These are phyloP conservation scores for Fusarium annulatum DNA, from an alignment of 2,329 filamentous ascomycete genomes.

Conservation along the genomic window DNA sequence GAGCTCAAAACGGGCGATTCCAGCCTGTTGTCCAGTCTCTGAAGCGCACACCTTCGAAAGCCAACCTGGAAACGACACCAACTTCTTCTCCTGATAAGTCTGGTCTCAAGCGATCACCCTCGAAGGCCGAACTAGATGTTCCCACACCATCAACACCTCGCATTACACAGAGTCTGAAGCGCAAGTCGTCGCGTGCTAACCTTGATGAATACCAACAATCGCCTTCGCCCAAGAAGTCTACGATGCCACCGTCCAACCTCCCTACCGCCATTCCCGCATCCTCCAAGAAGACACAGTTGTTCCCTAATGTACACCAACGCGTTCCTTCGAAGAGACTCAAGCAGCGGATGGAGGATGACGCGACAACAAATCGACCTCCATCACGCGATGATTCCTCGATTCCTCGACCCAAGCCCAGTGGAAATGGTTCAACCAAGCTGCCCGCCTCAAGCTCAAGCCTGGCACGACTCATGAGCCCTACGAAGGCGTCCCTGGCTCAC, in stretches of 20 bases:
- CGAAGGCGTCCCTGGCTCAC: slow-evolving; percentile 73
- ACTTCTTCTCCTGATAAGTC: slow-evolving; percentile 48
- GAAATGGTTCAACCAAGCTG: slow-evolving; percentile 43
- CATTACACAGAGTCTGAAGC: slow-evolving; percentile 52
- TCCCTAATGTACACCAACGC: slow-evolving; percentile 38
- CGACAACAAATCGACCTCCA: slow-evolving; percentile 70
- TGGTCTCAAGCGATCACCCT: slow-evolving; percentile 63
- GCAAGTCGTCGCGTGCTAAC: slow-evolving; percentile 45
- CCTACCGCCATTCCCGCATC: slow-evolving; percentile 37
- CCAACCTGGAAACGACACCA: slow-evolving; percentile 53
- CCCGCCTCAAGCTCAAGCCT: slow-evolving; percentile 60
- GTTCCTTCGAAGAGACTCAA: slow-evolving; percentile 76
- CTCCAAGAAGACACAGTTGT: slow-evolving; percentile 23
- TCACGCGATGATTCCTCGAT: slow-evolving; percentile 64
- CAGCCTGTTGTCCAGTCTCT: slow-evolving; percentile 58
- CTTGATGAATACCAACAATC: slow-evolving; percentile 49
- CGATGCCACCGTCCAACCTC: slow-evolving; percentile 36
- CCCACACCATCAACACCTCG: slow-evolving; percentile 56
- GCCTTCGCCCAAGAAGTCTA: slow-evolving; percentile 44
- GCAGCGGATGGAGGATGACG: slow-evolving; percentile 74
- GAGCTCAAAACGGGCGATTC: slow-evolving; percentile 65
- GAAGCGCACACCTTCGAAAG: slow-evolving; percentile 59
- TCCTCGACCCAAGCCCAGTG: slow-evolving; percentile 57
- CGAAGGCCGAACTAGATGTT: slow-evolving; percentile 66
- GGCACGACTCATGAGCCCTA: slow-evolving; percentile 78